These are phyloP conservation scores for Fusarium annulatum DNA, from an alignment of 2,329 filamentous ascomycete species.

Conservation along the genomic window DNA sequence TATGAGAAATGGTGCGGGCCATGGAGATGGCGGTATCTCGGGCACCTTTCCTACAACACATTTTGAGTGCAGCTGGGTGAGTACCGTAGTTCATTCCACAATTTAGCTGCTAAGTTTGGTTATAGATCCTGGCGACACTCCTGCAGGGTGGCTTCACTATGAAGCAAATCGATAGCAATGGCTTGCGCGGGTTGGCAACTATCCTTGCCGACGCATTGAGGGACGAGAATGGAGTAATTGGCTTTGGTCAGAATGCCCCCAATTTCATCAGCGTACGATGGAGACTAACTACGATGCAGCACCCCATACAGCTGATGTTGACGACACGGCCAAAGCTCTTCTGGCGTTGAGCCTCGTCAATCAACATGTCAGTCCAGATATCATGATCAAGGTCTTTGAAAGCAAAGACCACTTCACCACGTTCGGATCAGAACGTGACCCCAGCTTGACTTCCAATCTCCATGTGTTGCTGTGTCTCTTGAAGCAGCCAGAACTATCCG, in stretches of 20 bases:
- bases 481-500: background rate
- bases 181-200: background rate
- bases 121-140: background rate
- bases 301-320: background rate
- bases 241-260: background rate
- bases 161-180: background rate
- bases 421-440: constrained; percentile 2
- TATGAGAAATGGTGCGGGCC: background rate
- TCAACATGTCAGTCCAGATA: background rate
- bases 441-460: background rate
- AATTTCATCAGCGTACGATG: rapidly evolving
- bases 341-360: background rate
- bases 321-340: background rate
- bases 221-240: background rate
- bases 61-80: constrained; percentile 7
- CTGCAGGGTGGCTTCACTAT: background rate
- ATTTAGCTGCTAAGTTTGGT: rapidly evolving
- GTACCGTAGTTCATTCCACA: too few relatives aligned
- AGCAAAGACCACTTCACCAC: background rate
- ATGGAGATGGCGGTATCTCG: background rate
- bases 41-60: background rate
- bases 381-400: constrained; percentile 1
- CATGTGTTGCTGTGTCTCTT: background rate
- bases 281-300: background rate
- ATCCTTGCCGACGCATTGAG: rapidly evolving